These are phyloP conservation scores for Ogataea wickerhamii DNA, from an alignment of 805 yeast species.

Conservation along the genomic window DNA sequence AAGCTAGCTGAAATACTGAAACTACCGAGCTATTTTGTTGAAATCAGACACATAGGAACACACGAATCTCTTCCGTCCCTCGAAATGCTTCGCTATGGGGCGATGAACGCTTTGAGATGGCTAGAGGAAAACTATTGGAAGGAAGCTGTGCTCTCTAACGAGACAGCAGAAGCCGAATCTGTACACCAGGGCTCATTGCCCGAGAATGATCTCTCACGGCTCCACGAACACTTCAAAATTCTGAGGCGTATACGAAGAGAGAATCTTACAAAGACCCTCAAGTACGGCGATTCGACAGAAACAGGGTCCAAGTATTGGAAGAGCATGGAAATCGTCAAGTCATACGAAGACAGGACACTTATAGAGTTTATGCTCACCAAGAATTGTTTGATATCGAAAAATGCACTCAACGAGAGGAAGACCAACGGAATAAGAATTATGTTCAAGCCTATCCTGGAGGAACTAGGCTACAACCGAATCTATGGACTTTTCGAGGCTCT, in stretches of 20 bases:
- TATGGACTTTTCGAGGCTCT: constrained; percentile 17
- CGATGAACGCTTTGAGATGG: constrained; percentile 69
- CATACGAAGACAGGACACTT: constrained; percentile 16
- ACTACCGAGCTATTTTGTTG: constrained; percentile 82
- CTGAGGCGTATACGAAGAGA: constrained; percentile 50
- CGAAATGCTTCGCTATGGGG: constrained; percentile 59
- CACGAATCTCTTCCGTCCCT: constrained; percentile 81
- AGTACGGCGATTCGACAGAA: constrained; percentile 42
- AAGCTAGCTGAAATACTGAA: constrained; percentile 63
- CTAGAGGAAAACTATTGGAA: constrained; percentile 71
- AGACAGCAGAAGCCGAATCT: constrained; percentile 19
- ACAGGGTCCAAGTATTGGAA: constrained; percentile 43
- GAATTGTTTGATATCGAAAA: constrained; percentile 33
- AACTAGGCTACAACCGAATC: constrained; percentile 17
- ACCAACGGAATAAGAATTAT: constrained; percentile 27
- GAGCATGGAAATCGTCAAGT: constrained; percentile 28
- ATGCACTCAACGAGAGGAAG: constrained; percentile 24
- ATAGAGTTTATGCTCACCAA: constrained; percentile 28
- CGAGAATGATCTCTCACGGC: constrained; percentile 5
- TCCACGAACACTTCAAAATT: constrained; percentile 39
- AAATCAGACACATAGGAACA: constrained; percentile 83
- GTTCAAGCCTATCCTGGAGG: constrained; percentile 29
- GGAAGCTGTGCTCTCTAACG: constrained; percentile 23
- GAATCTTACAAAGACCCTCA: constrained; percentile 37
- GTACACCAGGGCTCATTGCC: constrained; percentile 19